Percentiles rank a stretch among this genome's conserved stretches.
phyloP scores from a whole-genome alignment of 495 filamentous ascomycete genomes.

The Hypoxylon intermedium region DNA sequence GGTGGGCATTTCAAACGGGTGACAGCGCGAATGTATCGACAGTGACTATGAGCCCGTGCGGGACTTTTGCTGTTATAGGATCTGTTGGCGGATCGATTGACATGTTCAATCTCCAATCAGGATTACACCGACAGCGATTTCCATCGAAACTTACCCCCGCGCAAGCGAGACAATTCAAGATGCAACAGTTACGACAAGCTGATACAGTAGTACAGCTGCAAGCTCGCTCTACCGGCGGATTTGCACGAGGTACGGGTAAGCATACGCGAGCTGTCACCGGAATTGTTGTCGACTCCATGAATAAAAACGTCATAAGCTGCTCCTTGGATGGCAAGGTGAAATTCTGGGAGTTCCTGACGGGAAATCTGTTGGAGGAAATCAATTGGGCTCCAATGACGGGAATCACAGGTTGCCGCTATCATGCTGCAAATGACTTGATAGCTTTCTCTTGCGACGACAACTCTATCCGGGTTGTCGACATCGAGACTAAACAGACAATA shows the following conservation, averaged over 20 bases:
- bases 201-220: conserved; percentile 58
- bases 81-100: conserved; percentile 82
- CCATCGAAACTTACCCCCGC: conserved; percentile 71
- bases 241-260: conserved; percentile 61
- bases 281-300: conserved; percentile 81
- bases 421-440: conserved; percentile 81
- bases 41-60: conserved; percentile 87
- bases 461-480: conserved; percentile 86
- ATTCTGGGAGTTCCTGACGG: conserved; percentile 93
- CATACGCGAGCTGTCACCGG: conserved; percentile 87
- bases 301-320: conserved; percentile 81
- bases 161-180: conserved; percentile 67
- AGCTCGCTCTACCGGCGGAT: conserved; percentile 46
- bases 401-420: conserved; percentile 77
- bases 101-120: conserved; percentile 97
- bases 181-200: conserved; percentile 58
- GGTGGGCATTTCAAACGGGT: too few species aligned
- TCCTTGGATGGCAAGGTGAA: conserved; percentile 93
- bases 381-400: conserved; percentile 85
- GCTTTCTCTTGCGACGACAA: conserved; percentile 90
- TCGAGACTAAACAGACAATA: conserved; percentile 86
- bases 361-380: conserved; percentile 77
- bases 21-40: conserved; percentile 86
- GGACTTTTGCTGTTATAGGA: conserved; percentile 92
- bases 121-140: conserved; percentile 82